These are phyloP conservation scores for Xylariaceae sp. DNA, from an alignment of 2,329 filamentous ascomycete species.

Conservation along the genomic window DNA sequence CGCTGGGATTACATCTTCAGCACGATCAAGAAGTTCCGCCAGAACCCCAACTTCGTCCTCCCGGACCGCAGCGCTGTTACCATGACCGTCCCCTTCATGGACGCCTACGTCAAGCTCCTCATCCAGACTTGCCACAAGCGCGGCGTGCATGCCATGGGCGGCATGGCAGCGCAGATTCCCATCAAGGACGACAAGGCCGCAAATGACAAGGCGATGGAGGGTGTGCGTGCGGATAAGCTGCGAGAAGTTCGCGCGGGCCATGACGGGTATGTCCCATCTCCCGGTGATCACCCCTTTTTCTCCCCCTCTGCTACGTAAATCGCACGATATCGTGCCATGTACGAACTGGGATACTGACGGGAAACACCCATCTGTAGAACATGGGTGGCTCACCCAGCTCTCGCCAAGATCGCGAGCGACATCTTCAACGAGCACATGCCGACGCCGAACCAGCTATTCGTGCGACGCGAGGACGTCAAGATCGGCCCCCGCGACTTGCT, in stretches of 20 bases:
- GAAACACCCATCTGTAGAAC: conserved; percentile 65
- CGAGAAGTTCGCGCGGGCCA: conserved; percentile 94
- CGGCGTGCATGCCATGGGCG: conserved; percentile 98
- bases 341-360: too few species aligned
- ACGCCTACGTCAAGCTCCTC: conserved; percentile 93
- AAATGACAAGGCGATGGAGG: conserved; percentile 94
- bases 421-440: conserved; percentile 99
- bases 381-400: conserved; percentile 95
- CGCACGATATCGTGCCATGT: too few species aligned
- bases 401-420: conserved; percentile 85
- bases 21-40: conserved; percentile 98
- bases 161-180: conserved; percentile 98
- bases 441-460: conserved; percentile 93
- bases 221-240: conserved; percentile 92
- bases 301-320: too few species aligned
- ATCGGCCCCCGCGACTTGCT: conserved; percentile 88
- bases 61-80: conserved; percentile 91
- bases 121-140: conserved; percentile 98
- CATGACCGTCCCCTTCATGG: conserved; percentile 99
- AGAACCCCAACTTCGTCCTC: conserved; percentile 90
- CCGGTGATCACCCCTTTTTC: not conserved
- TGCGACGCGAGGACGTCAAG: conserved; percentile 86
- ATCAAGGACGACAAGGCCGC: conserved; percentile 93
- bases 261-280: conserved; percentile 65
- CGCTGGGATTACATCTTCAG: conserved; percentile 99